phyloP scores from a whole-genome alignment of 2,329 filamentous ascomycete species.

The Trichoderma citrinoviride region DNA sequence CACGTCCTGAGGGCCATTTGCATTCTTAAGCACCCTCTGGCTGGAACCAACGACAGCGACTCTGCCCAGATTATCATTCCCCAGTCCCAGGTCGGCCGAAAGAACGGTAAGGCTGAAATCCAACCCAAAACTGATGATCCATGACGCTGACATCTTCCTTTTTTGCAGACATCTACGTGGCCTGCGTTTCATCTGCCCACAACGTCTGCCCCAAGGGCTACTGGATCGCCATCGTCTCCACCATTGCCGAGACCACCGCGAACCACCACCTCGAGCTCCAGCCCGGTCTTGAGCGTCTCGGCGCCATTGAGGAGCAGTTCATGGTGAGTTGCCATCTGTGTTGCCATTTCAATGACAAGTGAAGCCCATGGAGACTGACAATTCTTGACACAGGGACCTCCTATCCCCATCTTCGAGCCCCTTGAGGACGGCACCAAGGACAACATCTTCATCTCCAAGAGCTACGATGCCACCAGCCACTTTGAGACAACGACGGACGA shows the following conservation, averaged over 20 bases:
- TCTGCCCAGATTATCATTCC: conserved; percentile 96
- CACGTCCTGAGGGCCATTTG: conserved; percentile 96
- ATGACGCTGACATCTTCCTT: neutral
- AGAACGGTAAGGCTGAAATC: conserved; percentile 67
- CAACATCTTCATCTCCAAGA: conserved; percentile 97
- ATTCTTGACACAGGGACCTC: conserved; percentile 55
- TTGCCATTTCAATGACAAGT: neutral
- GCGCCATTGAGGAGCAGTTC: conserved; percentile 94
- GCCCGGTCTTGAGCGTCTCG: conserved; percentile 86
- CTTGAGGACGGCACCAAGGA: conserved; percentile 77
- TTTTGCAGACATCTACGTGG: conserved; percentile 83
- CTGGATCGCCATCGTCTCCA: conserved; percentile 98
- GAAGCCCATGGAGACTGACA: neutral
- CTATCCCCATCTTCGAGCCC: conserved; percentile 93
- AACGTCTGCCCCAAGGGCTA: conserved; percentile 99
- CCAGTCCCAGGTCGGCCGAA: conserved; percentile 93
- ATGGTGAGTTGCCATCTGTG: conserved; percentile 56
- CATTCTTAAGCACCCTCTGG: conserved; percentile 91
- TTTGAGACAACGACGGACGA: conserved; percentile 93
- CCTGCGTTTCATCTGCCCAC: conserved; percentile 90
- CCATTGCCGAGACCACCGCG: conserved; percentile 84
- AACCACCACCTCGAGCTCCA: conserved; percentile 97
- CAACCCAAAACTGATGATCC: neutral
- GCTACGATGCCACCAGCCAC: conserved; percentile 96
- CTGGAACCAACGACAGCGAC: conserved; percentile 84